These are phyloP conservation scores for Paramecium sexaurelia DNA, from an alignment of 73 alveolate species.

Conservation along the genomic window DNA sequence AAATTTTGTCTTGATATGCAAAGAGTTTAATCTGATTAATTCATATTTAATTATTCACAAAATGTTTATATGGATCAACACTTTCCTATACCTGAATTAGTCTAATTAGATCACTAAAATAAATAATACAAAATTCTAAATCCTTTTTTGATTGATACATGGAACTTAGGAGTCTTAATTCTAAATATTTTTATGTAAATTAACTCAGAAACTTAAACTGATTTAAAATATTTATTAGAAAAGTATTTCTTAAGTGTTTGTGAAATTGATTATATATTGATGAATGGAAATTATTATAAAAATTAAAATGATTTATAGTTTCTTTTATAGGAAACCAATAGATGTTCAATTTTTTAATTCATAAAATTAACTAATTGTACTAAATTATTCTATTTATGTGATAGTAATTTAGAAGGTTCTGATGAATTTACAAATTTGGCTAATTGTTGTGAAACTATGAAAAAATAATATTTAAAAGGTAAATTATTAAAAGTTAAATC, in stretches of 20 bases:
- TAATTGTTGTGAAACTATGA: not conserved
- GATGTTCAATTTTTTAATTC: not conserved
- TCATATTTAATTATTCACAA: not conserved
- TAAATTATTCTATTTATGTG: not conserved
- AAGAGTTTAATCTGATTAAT: not conserved
- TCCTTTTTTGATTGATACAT: not conserved
- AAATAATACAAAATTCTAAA: not conserved
- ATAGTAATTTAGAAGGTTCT: not conserved
- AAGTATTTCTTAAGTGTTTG: not conserved
- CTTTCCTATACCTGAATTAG: not conserved
- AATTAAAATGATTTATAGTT: conserved; percentile 5
- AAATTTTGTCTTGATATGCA: not conserved
- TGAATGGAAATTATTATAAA: not conserved
- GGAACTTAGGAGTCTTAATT: not conserved
- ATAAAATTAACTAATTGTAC: not conserved
- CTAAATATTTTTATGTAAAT: not conserved
- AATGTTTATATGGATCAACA: not conserved
- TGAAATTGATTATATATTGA: not conserved
- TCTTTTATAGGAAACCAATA: not conserved
- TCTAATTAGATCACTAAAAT: not conserved
- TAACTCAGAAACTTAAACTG: not conserved
- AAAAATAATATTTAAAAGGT: not conserved
- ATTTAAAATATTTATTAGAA: not conserved
- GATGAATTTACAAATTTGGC: not conserved
- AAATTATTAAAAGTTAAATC: not conserved